A percentile compares a stretch with the other conserved stretches of the same genome.
These are phyloP conservation scores for Saturnispora gosingensis DNA, from an alignment of 805 yeast genomes.

Conservation along the genomic window DNA sequence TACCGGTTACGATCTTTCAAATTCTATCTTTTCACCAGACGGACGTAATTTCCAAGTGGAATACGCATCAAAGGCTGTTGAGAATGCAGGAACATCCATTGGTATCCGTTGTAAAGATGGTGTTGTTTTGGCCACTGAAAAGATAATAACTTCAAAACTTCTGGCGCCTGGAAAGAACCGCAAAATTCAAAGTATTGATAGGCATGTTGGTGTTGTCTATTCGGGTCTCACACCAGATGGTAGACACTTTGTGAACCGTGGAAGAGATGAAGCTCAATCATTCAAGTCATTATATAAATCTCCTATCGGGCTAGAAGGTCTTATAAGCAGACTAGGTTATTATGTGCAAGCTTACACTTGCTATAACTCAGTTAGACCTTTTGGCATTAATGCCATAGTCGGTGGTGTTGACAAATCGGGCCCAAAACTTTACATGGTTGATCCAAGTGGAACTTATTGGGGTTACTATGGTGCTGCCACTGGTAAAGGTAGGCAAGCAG, in stretches of 20 bases:
- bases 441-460: conserved; percentile 96
- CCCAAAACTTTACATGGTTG: conserved; percentile 84
- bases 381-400: conserved; percentile 84
- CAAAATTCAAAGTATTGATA: conserved; percentile 87
- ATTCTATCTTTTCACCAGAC: conserved; percentile 90
- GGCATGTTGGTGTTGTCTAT: conserved; percentile 89
- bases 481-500: conserved; percentile 98
- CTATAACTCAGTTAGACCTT: conserved; percentile 95
- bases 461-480: conserved; percentile 97
- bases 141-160: conserved; percentile 75
- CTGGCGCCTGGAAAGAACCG: conserved; percentile 83
- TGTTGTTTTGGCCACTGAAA: conserved; percentile 95
- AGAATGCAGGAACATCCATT: conserved; percentile 90
- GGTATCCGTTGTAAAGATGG: conserved; percentile 93
- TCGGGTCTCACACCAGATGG: conserved; percentile 97
- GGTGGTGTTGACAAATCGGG: conserved; percentile 93
- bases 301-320: conserved; percentile 68
- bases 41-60: conserved; percentile 97
- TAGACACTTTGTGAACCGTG: conserved; percentile 82
- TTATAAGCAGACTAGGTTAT: conserved; percentile 80
- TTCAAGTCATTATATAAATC: conserved; percentile 71
- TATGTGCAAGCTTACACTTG: conserved; percentile 94
- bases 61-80: conserved; percentile 95
- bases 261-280: conserved; percentile 80
- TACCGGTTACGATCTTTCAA: conserved; percentile 97